These are phyloP conservation scores for Penicillium freii DNA, from an alignment of 2,329 filamentous ascomycete species.

Conservation along the genomic window DNA sequence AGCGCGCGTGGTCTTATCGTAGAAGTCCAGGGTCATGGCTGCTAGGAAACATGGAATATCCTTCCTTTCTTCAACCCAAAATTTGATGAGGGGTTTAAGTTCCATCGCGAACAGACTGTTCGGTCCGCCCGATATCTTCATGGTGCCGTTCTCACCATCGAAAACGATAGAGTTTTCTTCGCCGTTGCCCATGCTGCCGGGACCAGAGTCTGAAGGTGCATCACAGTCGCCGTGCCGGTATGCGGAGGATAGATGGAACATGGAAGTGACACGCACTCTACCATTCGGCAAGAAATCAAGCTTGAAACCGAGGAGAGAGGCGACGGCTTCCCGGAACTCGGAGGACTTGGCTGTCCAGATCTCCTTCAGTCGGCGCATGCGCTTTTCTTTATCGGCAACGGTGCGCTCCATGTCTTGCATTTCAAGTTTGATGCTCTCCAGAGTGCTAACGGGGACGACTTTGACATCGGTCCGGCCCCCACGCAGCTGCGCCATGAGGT, in stretches of 20 bases:
- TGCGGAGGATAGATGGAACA: constrained; percentile 68
- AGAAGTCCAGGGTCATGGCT: constrained; percentile 89
- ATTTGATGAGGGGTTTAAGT: constrained; percentile 83
- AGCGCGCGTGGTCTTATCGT: constrained; percentile 59
- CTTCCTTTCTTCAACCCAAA: constrained; percentile 92
- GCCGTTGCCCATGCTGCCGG: constrained; percentile 46
- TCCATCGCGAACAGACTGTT: constrained; percentile 80
- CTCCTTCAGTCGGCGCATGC: constrained; percentile 80
- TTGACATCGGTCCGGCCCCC: constrained; percentile 50
- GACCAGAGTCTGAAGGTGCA: constrained; percentile 59
- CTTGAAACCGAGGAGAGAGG: constrained; percentile 88
- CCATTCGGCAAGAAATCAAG: constrained; percentile 97
- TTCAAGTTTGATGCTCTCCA: constrained; percentile 73
- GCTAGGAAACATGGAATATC: constrained; percentile 92
- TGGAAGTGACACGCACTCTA: constrained; percentile 84
- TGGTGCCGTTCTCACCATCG: constrained; percentile 89
- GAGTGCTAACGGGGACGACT: constrained; percentile 71
- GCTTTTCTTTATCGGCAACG: constrained; percentile 71
- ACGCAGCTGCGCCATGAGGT: constrained; percentile 72
- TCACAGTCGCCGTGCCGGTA: constrained; percentile 46
- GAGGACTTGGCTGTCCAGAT: constrained; percentile 88
- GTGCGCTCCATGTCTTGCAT: constrained; percentile 69
- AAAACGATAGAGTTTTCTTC: constrained; percentile 68
- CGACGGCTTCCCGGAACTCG: constrained; percentile 94
- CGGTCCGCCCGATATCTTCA: constrained; percentile 94